Evolutionary conservation across 2,329 filamentous ascomycete genomes (phyloP).

Genomic region (Endoconidiophora polonica): DNA sequence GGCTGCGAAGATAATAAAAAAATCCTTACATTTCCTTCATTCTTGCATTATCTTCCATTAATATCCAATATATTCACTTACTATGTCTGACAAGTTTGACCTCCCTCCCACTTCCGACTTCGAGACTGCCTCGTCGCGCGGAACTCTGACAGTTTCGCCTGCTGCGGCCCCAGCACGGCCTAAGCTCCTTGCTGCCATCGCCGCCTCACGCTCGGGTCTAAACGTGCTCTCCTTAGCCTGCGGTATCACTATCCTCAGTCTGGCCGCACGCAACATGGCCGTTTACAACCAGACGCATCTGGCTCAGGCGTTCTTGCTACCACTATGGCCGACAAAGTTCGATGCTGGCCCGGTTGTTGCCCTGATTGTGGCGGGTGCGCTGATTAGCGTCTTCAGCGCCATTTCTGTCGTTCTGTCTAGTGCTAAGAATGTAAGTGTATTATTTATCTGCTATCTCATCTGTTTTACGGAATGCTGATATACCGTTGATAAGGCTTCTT

Average conservation of each 20-base stretch:
- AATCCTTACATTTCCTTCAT: not conserved
- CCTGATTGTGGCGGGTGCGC: conserved; percentile 32
- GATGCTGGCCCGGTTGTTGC: conserved; percentile 39
- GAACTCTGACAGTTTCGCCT: conserved; percentile 17
- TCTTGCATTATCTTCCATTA: not conserved
- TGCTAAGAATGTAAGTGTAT: conserved; percentile 30
- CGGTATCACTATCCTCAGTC: conserved; percentile 35
- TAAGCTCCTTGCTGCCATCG: conserved; percentile 25
- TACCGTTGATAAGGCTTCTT: conserved; percentile 14
- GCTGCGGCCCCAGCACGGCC: conserved; percentile 14
- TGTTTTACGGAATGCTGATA: not conserved
- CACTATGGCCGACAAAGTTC: conserved; percentile 42
- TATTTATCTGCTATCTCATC: not conserved
- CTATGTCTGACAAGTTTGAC: conserved; percentile 22
- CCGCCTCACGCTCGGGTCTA: conserved; percentile 30
- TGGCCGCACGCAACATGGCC: conserved; percentile 35
- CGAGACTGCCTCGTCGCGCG: conserved; percentile 29
- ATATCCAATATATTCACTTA: not conserved
- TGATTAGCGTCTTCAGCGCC: conserved; percentile 32
- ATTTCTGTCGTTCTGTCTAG: conserved; percentile 33
- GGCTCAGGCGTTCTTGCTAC: conserved; percentile 29
- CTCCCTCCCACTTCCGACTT: conserved; percentile 28
- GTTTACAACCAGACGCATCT: conserved; percentile 39
- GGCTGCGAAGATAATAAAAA: too few relatives aligned
- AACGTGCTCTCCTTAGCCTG: conserved; percentile 33